Conservation (phyloP, 495 filamentous ascomycete genomes). For the Penicillium egyptiacum region DNA sequence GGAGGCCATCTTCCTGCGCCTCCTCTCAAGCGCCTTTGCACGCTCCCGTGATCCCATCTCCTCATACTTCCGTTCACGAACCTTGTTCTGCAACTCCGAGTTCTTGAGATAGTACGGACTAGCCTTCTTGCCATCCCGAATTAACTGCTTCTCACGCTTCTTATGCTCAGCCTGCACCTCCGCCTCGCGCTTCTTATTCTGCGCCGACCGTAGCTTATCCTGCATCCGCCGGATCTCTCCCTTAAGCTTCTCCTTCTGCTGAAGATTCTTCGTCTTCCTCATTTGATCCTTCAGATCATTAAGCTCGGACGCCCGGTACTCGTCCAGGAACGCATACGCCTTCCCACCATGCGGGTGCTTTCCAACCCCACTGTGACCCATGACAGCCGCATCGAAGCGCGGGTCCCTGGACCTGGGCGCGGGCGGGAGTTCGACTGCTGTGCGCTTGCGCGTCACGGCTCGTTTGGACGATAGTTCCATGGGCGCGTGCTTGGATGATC, state of each 20-base stretch:
- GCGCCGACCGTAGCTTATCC: constrained; percentile 65
- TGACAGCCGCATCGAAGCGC: constrained; percentile 70
- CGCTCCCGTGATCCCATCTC: constrained; percentile 79
- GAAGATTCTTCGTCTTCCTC: constrained; percentile 61
- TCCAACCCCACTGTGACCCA: constrained; percentile 31
- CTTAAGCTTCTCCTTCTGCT: constrained; percentile 64
- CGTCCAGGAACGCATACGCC: constrained; percentile 82
- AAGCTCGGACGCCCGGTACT: constrained; percentile 79
- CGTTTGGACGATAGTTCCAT: constrained; percentile 75
- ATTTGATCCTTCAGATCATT: constrained; percentile 65
- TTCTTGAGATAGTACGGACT: constrained; percentile 89
- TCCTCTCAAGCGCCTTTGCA: constrained; percentile 74
- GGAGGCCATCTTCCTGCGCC: constrained; percentile 76
- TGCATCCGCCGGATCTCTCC: constrained; percentile 65
- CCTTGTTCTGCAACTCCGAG: constrained; percentile 81
- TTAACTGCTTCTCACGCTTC: constrained; percentile 76
- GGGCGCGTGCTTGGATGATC: constrained; percentile 85
- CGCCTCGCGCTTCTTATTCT: constrained; percentile 63
- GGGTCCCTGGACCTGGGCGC: constrained; percentile 66
- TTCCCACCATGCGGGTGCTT: constrained; percentile 50
- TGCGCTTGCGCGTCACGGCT: constrained; percentile 75
- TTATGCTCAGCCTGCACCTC: constrained; percentile 70
- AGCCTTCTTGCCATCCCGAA: constrained; percentile 87
- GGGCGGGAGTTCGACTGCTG: constrained; percentile 57
- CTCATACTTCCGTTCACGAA: constrained; percentile 73